Evolutionary conservation across 805 yeast genomes (phyloP).

Genomic region (Candida maris): DNA sequence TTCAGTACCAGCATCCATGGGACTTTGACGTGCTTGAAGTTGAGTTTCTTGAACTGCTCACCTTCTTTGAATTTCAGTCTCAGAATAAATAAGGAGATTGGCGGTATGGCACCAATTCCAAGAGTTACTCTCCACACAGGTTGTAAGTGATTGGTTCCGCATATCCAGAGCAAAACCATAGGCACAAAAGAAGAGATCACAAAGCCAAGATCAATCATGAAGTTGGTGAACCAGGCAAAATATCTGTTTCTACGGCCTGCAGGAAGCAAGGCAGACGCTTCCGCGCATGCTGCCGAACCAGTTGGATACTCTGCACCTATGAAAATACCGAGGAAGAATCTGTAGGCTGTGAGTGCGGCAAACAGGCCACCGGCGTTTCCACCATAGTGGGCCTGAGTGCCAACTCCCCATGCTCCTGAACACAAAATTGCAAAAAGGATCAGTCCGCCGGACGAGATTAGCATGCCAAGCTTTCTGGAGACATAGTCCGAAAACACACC

Average conservation of each 20-base stretch:
- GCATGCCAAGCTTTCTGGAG: slow-evolving; percentile 82
- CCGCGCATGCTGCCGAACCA: slow-evolving; percentile 91
- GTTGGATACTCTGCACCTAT: slow-evolving; percentile 96
- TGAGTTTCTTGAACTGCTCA: slow-evolving; percentile 63
- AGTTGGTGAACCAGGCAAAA: slow-evolving; percentile 84
- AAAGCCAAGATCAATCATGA: slow-evolving; percentile 84
- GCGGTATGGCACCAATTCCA: slow-evolving; percentile 89
- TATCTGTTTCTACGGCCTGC: slow-evolving; percentile 85
- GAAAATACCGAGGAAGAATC: slow-evolving; percentile 86
- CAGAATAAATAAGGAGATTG: slow-evolving; percentile 69
- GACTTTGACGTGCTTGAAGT: slow-evolving; percentile 57
- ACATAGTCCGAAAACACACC: slow-evolving; percentile 78
- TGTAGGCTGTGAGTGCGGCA: slow-evolving; percentile 75
- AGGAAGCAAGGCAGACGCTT: slow-evolving; percentile 75
- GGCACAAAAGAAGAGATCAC: slow-evolving; percentile 84
- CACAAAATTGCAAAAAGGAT: slow-evolving; percentile 74
- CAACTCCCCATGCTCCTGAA: slow-evolving; percentile 86
- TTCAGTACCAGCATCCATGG: slow-evolving; percentile 71
- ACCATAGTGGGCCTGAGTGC: slow-evolving; percentile 29
- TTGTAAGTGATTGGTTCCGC: slow-evolving; percentile 61
- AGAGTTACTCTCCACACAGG: slow-evolving; percentile 90
- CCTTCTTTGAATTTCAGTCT: slow-evolving; percentile 76
- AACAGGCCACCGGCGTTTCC: slow-evolving; percentile 72
- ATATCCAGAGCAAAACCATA: slow-evolving; percentile 80
- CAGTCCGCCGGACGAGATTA: slow-evolving; percentile 69